phyloP scores from a whole-genome alignment of 768 basidiomycete genomes.

The Calocybe indica region DNA sequence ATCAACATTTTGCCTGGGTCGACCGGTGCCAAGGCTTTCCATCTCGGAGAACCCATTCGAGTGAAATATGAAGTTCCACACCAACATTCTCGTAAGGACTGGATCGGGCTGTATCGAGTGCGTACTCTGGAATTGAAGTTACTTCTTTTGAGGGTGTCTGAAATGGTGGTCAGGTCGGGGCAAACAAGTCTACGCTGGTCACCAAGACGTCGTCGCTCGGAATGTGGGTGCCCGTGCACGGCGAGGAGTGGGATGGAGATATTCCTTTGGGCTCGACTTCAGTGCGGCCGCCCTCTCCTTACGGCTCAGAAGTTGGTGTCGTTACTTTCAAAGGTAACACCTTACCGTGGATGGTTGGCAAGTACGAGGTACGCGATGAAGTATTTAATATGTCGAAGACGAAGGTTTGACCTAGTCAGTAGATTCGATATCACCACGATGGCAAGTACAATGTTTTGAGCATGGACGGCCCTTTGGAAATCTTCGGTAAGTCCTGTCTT shows the following conservation, averaged over 20 bases:
- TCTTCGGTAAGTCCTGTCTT: slow-evolving; percentile 59
- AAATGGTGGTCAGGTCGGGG: slow-evolving; percentile 56
- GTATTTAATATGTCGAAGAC: background rate
- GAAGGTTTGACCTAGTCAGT: background rate
- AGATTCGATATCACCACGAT: slow-evolving; percentile 93
- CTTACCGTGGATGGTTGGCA: slow-evolving; percentile 81
- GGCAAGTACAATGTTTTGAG: slow-evolving; percentile 97
- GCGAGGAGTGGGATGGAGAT: slow-evolving; percentile 93
- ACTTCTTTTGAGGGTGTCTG: slow-evolving; percentile 5
- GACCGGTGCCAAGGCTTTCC: slow-evolving; percentile 57
- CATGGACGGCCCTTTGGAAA: slow-evolving; percentile 78
- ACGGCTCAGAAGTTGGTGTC: slow-evolving; percentile 51
- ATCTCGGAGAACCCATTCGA: slow-evolving; percentile 85
- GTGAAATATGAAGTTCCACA: slow-evolving; percentile 85
- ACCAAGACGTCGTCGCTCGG: slow-evolving; percentile 84
- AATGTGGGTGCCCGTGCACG: slow-evolving; percentile 89
- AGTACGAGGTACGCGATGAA: slow-evolving; percentile 64
- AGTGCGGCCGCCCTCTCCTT: slow-evolving; percentile 26
- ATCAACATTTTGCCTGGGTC: slow-evolving; percentile 51
- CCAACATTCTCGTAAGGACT: slow-evolving; percentile 86
- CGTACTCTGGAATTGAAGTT: slow-evolving; percentile 5
- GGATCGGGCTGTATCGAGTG: slow-evolving; percentile 92
- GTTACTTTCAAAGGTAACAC: slow-evolving; percentile 73
- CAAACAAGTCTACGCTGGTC: slow-evolving; percentile 76
- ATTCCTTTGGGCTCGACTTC: slow-evolving; percentile 42